Evolutionary conservation across 129 eudicot genomes (phyloP).

Genomic region (Chrysanthemum seticuspe): DNA sequence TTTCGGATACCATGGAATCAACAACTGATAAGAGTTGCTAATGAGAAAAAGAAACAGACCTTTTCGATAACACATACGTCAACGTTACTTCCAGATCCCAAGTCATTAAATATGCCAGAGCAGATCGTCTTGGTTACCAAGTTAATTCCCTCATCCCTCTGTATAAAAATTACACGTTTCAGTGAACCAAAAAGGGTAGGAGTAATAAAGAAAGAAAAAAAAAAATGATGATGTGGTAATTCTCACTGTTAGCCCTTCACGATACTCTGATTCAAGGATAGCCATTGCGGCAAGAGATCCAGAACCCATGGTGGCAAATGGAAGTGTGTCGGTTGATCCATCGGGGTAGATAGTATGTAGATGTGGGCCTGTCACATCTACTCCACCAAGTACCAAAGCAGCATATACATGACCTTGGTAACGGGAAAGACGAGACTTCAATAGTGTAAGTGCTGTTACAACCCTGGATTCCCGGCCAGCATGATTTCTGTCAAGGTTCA

Average conservation of each 20-base stretch:
- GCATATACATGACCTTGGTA: constrained; percentile 90
- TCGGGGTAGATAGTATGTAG: constrained; percentile 37
- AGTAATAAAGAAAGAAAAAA: too few species aligned
- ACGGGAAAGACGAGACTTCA: too few species aligned
- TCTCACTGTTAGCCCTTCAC: too few species aligned
- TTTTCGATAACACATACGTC: constrained; percentile 86
- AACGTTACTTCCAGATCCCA: constrained; percentile 97
- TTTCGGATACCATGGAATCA: neutral
- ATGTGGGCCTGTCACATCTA: constrained; percentile 83
- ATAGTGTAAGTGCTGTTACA: too few species aligned
- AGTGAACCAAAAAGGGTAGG: too few species aligned
- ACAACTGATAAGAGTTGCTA: neutral
- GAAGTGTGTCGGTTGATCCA: too few species aligned
- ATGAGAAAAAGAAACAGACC: constrained; percentile 40
- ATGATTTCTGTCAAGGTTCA: too few species aligned
- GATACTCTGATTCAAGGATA: too few species aligned
- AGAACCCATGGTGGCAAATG: too few species aligned
- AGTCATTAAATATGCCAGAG: constrained; percentile 80
- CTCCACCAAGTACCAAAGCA: constrained; percentile 94
- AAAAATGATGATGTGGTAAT: too few species aligned
- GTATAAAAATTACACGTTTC: neutral
- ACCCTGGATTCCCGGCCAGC: too few species aligned
- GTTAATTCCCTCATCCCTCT: constrained; percentile 88
- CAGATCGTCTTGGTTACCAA: constrained; percentile 78
- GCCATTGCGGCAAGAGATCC: too few species aligned